These are phyloP conservation scores for Sparassis latifolia DNA, from an alignment of 1,284 basidiomycete genomes.

Conservation along the genomic window DNA sequence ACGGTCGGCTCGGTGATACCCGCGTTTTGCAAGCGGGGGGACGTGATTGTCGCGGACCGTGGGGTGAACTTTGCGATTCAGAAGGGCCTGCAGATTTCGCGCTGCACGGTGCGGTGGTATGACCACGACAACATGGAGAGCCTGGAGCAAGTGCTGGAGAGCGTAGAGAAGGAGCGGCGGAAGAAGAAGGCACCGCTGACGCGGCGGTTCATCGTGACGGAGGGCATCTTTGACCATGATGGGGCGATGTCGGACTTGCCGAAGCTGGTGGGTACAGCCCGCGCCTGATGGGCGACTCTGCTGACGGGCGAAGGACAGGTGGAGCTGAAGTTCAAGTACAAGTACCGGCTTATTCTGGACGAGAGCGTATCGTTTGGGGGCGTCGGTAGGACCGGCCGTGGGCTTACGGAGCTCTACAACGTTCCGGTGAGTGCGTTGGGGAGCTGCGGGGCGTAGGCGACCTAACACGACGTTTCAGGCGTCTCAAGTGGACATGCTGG, in stretches of 20 bases:
- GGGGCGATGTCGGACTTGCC: conserved; percentile 90
- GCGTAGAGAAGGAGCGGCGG: conserved; percentile 82
- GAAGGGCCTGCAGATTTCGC: conserved; percentile 95
- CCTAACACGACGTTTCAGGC: conserved; percentile 34
- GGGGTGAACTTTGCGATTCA: conserved; percentile 94
- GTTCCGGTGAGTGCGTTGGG: conserved; percentile 59
- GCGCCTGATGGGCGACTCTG: neutral
- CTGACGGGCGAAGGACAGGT: conserved; percentile 44
- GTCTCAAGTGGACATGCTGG: conserved; percentile 71
- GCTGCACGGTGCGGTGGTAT: conserved; percentile 91
- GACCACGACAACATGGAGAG: conserved; percentile 94
- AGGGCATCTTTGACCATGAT: conserved; percentile 95
- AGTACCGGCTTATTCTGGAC: conserved; percentile 93
- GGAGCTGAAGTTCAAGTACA: conserved; percentile 92
- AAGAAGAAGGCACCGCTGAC: conserved; percentile 81
- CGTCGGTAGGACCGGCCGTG: conserved; percentile 89
- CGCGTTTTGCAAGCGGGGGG: conserved; percentile 96
- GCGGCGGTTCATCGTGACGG: conserved; percentile 92
- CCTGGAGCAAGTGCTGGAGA: conserved; percentile 82
- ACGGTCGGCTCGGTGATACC: conserved; percentile 94
- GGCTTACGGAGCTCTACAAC: conserved; percentile 90
- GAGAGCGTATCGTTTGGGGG: conserved; percentile 92
- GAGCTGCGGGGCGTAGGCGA: neutral
- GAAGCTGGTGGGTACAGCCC: conserved; percentile 60
- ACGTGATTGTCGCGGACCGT: conserved; percentile 96